Percentiles rank a stretch among this genome's conserved stretches.
phyloP scores from a whole-genome alignment of 495 filamentous ascomycete species.

The Penicillium turbatum region DNA sequence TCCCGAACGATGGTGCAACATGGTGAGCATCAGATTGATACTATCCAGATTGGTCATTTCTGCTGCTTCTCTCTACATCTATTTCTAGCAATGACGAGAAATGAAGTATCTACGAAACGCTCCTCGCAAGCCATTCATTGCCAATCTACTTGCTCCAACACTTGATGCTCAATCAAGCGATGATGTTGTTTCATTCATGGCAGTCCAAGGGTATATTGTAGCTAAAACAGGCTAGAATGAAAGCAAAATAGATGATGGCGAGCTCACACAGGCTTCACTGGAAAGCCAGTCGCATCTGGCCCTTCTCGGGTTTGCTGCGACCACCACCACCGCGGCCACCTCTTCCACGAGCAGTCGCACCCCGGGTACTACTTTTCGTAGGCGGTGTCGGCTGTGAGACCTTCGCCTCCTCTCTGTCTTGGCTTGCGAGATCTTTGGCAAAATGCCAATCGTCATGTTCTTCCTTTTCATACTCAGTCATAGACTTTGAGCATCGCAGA shows the following conservation, averaged over 20 bases:
- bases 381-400: constrained; percentile 21
- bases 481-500: constrained; percentile 55
- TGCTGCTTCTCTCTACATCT: too few relatives aligned
- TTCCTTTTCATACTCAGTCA: constrained; percentile 54
- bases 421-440: constrained; percentile 74
- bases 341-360: constrained; percentile 30
- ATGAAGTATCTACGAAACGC: too few relatives aligned
- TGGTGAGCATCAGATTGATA: too few relatives aligned
- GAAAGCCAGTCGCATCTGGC: constrained; percentile 71
- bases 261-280: constrained; percentile 5
- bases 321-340: constrained; percentile 27
- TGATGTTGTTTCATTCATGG: too few relatives aligned
- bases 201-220: too few relatives aligned
- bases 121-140: too few relatives aligned
- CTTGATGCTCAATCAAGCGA: too few relatives aligned
- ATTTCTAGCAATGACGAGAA: too few relatives aligned
- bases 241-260: background rate
- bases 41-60: too few relatives aligned
- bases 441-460: constrained; percentile 97
- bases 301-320: constrained; percentile 61
- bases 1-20: too few relatives aligned
- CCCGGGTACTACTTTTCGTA: constrained; percentile 18
- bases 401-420: constrained; percentile 44
- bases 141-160: too few relatives aligned
- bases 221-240: background rate